Evolutionary conservation across 306 rosid species (phyloP).

Genomic region (Carpinus viminea): DNA sequence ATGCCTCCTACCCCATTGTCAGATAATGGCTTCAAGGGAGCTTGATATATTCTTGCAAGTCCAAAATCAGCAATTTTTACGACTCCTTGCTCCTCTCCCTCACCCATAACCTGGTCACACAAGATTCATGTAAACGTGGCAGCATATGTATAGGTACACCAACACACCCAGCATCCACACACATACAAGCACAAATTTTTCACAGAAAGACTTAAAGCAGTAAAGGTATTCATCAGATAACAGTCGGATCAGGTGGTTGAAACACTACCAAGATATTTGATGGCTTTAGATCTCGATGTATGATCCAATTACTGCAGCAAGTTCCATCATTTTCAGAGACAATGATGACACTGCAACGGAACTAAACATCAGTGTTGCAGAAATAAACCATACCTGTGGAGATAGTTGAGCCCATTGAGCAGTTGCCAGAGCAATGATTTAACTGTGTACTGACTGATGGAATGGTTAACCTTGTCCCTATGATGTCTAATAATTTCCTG

Average conservation of each 20-base stretch:
- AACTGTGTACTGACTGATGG: conserved; percentile 77
- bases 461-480: conserved; percentile 83
- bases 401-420: conserved; percentile 91
- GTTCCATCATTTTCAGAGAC: conserved; percentile 19
- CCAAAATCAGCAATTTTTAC: conserved; percentile 98
- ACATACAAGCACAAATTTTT: conserved; percentile 8
- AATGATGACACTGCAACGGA: conserved; percentile 20
- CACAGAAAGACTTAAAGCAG: background rate
- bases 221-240: conserved; percentile 10
- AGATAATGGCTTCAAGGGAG: conserved; percentile 76
- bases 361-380: conserved; percentile 16
- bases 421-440: conserved; percentile 94
- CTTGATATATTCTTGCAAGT: conserved; percentile 96
- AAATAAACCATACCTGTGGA: conserved; percentile 63
- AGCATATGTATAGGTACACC: conserved; percentile 1
- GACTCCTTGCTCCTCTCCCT: conserved; percentile 86
- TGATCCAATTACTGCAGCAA: conserved; percentile 84
- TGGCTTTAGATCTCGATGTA: conserved; percentile 94
- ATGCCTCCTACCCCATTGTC: conserved; percentile 74
- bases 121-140: conserved; percentile 19
- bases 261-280: conserved; percentile 88
- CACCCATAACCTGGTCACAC: conserved; percentile 83
- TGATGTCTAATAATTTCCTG: conserved; percentile 97
- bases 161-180: background rate
- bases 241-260: conserved; percentile 1